Conservation (phyloP, 2,329 filamentous ascomycete species). For the Sporothrix humicola region DNA sequence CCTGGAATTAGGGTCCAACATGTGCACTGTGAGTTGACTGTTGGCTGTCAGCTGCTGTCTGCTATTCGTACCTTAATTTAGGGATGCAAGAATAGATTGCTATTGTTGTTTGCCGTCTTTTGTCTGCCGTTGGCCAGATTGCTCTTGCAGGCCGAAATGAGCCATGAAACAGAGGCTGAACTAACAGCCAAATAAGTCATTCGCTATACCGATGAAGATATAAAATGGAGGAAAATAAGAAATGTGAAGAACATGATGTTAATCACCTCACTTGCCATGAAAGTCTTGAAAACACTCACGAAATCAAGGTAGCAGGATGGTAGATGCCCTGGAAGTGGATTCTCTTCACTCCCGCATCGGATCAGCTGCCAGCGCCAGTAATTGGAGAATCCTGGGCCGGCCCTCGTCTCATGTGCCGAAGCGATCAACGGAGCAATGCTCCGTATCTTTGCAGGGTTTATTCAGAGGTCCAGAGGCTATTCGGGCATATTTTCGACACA, state of each 20-base stretch:
- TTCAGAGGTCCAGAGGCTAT: neutral
- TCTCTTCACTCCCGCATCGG: neutral
- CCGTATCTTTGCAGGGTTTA: neutral
- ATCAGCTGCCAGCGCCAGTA: constrained; percentile 11
- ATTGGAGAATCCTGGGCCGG: constrained; percentile 17
- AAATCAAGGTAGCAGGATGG: neutral
- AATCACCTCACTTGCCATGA: too few relatives aligned
- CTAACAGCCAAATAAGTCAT: neutral
- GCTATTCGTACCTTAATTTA: neutral
- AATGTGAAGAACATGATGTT: neutral
- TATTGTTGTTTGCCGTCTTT: neutral
- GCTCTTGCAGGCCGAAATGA: neutral
- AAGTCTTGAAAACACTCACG: too few relatives aligned
- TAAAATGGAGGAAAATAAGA: neutral
- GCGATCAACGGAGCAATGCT: neutral
- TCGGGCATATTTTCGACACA: too few relatives aligned
- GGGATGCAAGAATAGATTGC: neutral
- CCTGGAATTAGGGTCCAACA: too few relatives aligned
- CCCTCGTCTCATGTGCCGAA: constrained; percentile 24
- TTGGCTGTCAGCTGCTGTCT: neutral
- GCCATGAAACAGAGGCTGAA: constrained; percentile 16
- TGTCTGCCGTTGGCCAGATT: neutral
- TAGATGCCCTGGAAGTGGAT: neutral
- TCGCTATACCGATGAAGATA: neutral
- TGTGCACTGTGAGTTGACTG: neutral